These are phyloP conservation scores for Planoprotostelium fungivorum DNA, from an alignment of 78 protist genomes.

Conservation along the genomic window DNA sequence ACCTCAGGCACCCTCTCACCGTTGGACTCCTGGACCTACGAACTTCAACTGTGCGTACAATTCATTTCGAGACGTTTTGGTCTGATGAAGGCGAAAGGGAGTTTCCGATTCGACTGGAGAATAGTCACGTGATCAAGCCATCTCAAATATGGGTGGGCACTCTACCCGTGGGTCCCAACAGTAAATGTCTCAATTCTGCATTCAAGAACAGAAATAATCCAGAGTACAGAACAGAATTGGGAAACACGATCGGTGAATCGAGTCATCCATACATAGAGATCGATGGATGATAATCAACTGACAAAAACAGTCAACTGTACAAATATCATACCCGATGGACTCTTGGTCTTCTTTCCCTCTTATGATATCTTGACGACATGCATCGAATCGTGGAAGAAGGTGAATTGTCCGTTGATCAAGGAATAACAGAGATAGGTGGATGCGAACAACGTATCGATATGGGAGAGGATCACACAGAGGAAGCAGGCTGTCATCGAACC, in stretches of 20 bases:
- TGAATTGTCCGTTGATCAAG: neutral
- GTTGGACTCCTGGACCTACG: slow-evolving; percentile 66
- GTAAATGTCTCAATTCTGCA: slow-evolving; percentile 36
- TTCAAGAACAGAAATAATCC: slow-evolving; percentile 23
- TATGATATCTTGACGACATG: slow-evolving; percentile 50
- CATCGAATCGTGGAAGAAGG: slow-evolving; percentile 45
- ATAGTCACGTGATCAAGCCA: slow-evolving; percentile 67
- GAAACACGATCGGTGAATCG: slow-evolving; percentile 62
- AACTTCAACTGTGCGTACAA: slow-evolving; percentile 24
- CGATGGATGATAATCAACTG: neutral
- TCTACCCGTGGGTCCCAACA: slow-evolving; percentile 10
- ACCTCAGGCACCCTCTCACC: slow-evolving; percentile 98
- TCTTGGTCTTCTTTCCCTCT: slow-evolving; percentile 97
- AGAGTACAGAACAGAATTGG: slow-evolving; percentile 71
- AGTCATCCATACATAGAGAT: neutral
- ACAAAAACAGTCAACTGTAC: slow-evolving; percentile 39
- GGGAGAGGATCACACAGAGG: slow-evolving; percentile 3
- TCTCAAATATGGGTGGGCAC: slow-evolving; percentile 65
- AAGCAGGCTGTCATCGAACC: slow-evolving; percentile 74
- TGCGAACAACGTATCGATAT: neutral
- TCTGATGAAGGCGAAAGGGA: slow-evolving; percentile 14
- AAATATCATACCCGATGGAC: slow-evolving; percentile 85
- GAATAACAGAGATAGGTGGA: slow-evolving; percentile 1
- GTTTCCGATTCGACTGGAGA: slow-evolving; percentile 46
- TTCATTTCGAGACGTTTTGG: neutral